Evolutionary conservation across 148 eudicot species (phyloP).

Genomic region (Linanthus parryae): DNA sequence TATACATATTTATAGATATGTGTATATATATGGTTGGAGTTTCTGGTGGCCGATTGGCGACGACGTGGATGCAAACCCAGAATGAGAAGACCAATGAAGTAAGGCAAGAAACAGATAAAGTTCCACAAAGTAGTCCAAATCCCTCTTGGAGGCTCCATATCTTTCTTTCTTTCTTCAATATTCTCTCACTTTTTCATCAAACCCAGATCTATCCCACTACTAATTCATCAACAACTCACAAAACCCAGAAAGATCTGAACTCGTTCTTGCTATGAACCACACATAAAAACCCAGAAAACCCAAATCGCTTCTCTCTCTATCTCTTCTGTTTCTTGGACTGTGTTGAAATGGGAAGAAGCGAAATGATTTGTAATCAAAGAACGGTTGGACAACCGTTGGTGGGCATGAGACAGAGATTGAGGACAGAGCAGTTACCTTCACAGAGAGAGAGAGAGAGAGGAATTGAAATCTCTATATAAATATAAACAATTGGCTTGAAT

Average conservation of each 20-base stretch:
- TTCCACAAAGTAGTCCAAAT: conserved; percentile 61
- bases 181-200: conserved; percentile 10
- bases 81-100: conserved; percentile 77
- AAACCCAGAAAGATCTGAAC: background rate
- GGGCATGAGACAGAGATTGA: background rate
- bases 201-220: conserved; percentile 7
- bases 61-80: too few relatives aligned
- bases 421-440: background rate
- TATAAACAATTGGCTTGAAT: too few relatives aligned
- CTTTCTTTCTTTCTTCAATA: background rate
- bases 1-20: too few relatives aligned
- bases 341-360: too few relatives aligned
- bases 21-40: too few relatives aligned
- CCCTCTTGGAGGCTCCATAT: conserved; percentile 85
- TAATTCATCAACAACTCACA: background rate
- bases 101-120: conserved; percentile 75
- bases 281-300: background rate
- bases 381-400: conserved; percentile 14
- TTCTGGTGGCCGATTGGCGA: too few relatives aligned
- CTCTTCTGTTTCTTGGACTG: background rate
- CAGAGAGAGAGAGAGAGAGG: too few relatives aligned
- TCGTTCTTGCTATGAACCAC: background rate
- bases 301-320: background rate
- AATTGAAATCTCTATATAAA: too few relatives aligned
- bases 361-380: background rate